A percentile compares a stretch with the other conserved stretches of the same genome.
Conservation (phyloP, 208 protist species). For the Trypanosoma mega region DNA sequence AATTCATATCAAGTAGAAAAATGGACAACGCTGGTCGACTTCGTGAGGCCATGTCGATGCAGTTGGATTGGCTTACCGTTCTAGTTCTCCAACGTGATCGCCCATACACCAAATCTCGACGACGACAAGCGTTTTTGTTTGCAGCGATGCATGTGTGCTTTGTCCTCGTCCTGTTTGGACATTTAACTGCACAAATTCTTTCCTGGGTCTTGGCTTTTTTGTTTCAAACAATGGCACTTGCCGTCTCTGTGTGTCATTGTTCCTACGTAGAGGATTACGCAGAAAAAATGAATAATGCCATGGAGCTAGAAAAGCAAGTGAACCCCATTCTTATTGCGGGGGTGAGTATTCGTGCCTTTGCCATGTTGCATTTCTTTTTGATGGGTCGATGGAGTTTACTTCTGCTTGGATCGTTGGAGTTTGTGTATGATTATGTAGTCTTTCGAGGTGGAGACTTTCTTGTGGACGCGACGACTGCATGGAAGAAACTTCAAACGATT, state of each 20-base stretch:
- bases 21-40: slow-evolving; percentile 33
- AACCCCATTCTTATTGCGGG: slow-evolving; percentile 59
- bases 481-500: slow-evolving; percentile 46
- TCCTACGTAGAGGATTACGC: slow-evolving; percentile 47
- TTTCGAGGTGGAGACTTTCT: slow-evolving; percentile 38
- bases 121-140: slow-evolving; percentile 43
- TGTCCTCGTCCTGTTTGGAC: slow-evolving; percentile 36
- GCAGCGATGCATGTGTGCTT: slow-evolving; percentile 57
- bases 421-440: slow-evolving; percentile 54
- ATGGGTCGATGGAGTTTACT: slow-evolving; percentile 33
- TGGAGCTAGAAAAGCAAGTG: slow-evolving; percentile 51
- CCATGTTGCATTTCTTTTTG: slow-evolving; percentile 42
- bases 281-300: slow-evolving; percentile 49
- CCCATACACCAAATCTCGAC: slow-evolving; percentile 30
- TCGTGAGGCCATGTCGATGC: slow-evolving; percentile 46
- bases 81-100: slow-evolving; percentile 42
- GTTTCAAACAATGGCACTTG: slow-evolving; percentile 44
- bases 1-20: neutral
- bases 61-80: slow-evolving; percentile 69
- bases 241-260: slow-evolving; percentile 41
- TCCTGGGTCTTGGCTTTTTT: slow-evolving; percentile 54
- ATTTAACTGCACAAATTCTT: slow-evolving; percentile 32
- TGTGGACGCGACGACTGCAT: slow-evolving; percentile 66
- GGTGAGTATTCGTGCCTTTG: slow-evolving; percentile 53
- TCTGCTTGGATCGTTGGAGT: slow-evolving; percentile 40